phyloP scores from a whole-genome alignment of 169 alveolate species.

The Cardiosporidium cionae region DNA sequence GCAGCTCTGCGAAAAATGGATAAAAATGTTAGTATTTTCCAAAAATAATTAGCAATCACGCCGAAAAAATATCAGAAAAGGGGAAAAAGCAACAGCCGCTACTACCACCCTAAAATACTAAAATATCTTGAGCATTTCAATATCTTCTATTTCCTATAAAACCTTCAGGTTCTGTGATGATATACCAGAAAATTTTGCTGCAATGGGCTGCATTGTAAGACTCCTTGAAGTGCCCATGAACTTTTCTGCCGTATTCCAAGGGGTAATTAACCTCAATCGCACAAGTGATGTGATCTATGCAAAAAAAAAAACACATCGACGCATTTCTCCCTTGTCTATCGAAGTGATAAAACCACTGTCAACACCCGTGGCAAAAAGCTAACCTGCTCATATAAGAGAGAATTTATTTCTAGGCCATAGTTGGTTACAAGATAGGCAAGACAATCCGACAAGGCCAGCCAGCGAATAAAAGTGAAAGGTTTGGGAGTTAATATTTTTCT shows the following conservation, averaged over 20 bases:
- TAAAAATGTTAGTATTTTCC: no score
- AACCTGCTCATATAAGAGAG: not conserved
- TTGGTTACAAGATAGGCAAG: not conserved
- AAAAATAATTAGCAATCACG: no score
- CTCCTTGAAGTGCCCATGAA: not conserved
- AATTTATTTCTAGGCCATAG: not conserved
- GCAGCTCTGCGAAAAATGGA: not conserved
- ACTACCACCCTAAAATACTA: no score
- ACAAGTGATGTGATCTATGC: not conserved
- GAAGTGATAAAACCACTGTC: no score
- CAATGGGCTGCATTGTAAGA: not conserved
- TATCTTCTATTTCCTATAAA: no score
- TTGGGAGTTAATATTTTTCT: not conserved
- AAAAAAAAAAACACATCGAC: not conserved
- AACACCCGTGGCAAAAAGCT: not conserved
- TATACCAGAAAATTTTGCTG: not conserved
- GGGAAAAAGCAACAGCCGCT: no score
- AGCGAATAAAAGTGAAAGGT: not conserved
- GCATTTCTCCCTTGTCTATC: no score
- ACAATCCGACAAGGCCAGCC: not conserved
- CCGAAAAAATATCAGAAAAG: no score
- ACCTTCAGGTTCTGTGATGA: no score
- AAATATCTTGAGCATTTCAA: not conserved
- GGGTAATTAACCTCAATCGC: not conserved
- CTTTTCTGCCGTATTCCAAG: not conserved